Percentiles rank a stretch among this genome's conserved stretches.
phyloP scores from a whole-genome alignment of 768 basidiomycete genomes.

The Pleurotus djamor region DNA sequence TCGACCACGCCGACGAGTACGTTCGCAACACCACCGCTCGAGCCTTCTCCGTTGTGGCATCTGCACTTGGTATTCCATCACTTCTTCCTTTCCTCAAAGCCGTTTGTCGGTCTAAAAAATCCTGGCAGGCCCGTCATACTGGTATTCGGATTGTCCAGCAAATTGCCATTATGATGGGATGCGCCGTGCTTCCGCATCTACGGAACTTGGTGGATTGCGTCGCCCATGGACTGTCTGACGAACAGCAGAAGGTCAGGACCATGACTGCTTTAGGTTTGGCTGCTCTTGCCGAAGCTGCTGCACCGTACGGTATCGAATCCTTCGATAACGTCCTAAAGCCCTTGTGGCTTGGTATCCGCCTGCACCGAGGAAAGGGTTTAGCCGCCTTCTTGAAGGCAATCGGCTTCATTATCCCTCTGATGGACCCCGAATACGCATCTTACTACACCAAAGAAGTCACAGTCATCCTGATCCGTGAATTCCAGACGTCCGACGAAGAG shows the following conservation, averaged over 20 bases:
- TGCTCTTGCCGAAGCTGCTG: conserved; percentile 94
- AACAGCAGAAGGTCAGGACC: conserved; percentile 94
- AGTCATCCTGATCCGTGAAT: conserved; percentile 95
- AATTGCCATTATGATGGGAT: conserved; percentile 99
- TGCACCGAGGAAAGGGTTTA: conserved; percentile 92
- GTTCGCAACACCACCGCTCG: conserved; percentile 99
- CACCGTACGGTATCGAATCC: conserved; percentile 99
- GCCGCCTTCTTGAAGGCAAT: conserved; percentile 98
- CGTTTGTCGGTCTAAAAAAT: conserved; percentile 98
- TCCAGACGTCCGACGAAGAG: conserved; percentile 99
- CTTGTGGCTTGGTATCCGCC: conserved; percentile 90
- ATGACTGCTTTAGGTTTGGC: conserved; percentile 94
- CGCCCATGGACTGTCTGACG: conserved; percentile 88
- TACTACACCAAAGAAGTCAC: conserved; percentile 99
- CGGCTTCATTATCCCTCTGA: conserved; percentile 98
- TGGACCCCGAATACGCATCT: conserved; percentile 99
- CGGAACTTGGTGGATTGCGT: conserved; percentile 97
- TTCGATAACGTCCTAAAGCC: conserved; percentile 98
- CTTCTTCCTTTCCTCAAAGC: conserved; percentile 98
- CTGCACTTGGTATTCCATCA: conserved; percentile 96
- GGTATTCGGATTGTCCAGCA: conserved; percentile 99
- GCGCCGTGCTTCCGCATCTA: conserved; percentile 94
- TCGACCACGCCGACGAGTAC: conserved; percentile 99
- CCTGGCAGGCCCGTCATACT: conserved; percentile 99
- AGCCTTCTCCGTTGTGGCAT: conserved; percentile 98